phyloP scores from a whole-genome alignment of 495 filamentous ascomycete species.

The Jackrogersella multiformis region DNA sequence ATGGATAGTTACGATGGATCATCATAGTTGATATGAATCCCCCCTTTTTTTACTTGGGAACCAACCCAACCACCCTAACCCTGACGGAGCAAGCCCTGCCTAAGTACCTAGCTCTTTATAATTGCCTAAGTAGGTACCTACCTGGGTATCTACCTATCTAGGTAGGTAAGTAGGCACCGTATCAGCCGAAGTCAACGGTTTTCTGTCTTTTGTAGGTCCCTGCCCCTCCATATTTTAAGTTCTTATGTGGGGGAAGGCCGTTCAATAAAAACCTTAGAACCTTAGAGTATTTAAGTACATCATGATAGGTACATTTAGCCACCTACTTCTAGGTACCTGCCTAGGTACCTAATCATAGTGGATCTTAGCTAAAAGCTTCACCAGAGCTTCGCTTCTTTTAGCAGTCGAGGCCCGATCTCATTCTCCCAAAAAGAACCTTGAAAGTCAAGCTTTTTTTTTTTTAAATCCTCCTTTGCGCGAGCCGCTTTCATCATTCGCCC shows the following conservation, averaged over 20 bases:
- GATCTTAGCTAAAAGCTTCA: constrained; percentile 46
- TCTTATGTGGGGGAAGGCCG: constrained; percentile 15
- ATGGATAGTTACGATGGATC: background rate
- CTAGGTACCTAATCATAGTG: constrained; percentile 30
- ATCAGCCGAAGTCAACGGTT: constrained; percentile 16
- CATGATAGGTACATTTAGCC: no score
- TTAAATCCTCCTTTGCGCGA: constrained; percentile 27
- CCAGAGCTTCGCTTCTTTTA: constrained; percentile 30
- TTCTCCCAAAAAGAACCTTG: constrained; percentile 11
- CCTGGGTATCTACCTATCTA: no score
- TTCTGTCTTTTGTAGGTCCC: background rate
- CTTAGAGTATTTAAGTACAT: background rate
- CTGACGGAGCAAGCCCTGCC: background rate
- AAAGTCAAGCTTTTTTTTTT: constrained; percentile 32
- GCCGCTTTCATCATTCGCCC: constrained; percentile 49
- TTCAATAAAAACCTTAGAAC: constrained; percentile 2
- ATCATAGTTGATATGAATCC: background rate
- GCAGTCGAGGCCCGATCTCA: constrained; percentile 29
- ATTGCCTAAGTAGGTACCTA: no score
- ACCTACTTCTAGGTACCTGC: background rate
- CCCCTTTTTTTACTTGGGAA: background rate
- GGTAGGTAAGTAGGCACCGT: no score
- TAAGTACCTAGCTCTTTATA: background rate
- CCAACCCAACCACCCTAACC: background rate
- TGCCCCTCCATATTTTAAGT: constrained; percentile 29